Conservation (phyloP, 352 stramenopile genomes). For the Globisporangium rhizosaccharum region DNA sequence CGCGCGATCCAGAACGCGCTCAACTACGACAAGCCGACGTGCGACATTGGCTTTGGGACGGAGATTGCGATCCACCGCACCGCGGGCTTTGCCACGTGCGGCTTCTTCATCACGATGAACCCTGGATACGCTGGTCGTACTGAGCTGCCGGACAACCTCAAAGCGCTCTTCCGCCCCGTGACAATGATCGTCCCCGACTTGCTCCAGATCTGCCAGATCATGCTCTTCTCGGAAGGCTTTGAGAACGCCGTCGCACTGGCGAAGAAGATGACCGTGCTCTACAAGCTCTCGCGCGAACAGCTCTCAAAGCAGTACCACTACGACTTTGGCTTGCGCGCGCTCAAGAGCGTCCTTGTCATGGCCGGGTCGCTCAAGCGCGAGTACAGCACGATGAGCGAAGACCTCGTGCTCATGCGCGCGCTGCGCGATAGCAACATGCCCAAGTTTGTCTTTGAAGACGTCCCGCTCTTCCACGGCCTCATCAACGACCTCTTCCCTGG, state of each 20-base stretch:
- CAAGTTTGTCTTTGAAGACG: conserved; percentile 96
- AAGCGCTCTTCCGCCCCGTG: conserved; percentile 90
- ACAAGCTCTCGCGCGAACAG: conserved; percentile 93
- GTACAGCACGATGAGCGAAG: conserved; percentile 91
- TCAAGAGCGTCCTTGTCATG: conserved; percentile 95
- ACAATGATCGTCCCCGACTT: conserved; percentile 93
- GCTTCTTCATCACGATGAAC: conserved; percentile 96
- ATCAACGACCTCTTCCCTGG: conserved; percentile 95
- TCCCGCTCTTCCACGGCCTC: conserved; percentile 91
- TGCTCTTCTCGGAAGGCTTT: conserved; percentile 93
- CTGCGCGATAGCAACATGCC: conserved; percentile 95
- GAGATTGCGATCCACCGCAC: conserved; percentile 91
- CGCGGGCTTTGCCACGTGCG: conserved; percentile 89
- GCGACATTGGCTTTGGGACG: conserved; percentile 89
- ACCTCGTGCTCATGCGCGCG: conserved; percentile 93
- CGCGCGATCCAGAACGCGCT: conserved; percentile 91
- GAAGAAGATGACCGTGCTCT: conserved; percentile 95
- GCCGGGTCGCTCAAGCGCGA: conserved; percentile 90
- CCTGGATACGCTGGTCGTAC: conserved; percentile 89
- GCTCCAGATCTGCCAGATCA: conserved; percentile 92
- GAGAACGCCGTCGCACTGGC: conserved; percentile 85
- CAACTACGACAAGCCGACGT: conserved; percentile 88
- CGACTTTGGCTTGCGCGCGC: conserved; percentile 91
- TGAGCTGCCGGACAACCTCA: conserved; percentile 91
- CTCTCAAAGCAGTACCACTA: conserved; percentile 95